Percentiles rank a stretch among this genome's conserved stretches.
Evolutionary conservation across 1,284 basidiomycete species (phyloP).

Genomic region (Microbotryum saponariae): DNA sequence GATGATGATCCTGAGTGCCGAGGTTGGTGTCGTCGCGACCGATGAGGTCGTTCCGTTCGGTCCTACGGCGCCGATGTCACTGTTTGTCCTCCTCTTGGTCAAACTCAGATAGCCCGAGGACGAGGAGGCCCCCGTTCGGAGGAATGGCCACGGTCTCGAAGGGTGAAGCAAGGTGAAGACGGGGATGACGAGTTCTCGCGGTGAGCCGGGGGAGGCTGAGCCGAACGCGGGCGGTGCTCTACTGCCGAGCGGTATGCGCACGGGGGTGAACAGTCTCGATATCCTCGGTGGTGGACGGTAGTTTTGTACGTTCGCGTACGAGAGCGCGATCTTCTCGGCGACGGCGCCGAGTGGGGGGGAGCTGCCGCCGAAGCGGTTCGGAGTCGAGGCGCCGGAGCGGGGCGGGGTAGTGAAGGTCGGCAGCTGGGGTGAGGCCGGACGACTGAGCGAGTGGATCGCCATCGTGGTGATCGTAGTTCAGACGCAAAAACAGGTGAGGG

Average conservation of each 20-base stretch:
- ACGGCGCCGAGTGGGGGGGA: constrained; percentile 10
- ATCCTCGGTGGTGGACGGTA: not conserved
- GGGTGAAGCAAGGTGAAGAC: constrained; percentile 26
- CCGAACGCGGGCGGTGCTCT: not conserved
- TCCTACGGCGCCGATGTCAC: too few relatives aligned
- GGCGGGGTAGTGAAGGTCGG: constrained; percentile 1
- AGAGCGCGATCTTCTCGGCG: constrained; percentile 27
- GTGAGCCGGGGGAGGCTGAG: not conserved
- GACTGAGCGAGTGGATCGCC: not conserved
- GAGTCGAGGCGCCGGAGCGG: constrained; percentile 3
- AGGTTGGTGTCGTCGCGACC: constrained; percentile 3
- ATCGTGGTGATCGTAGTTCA: too few relatives aligned
- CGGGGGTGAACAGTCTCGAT: constrained; percentile 7
- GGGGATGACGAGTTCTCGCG: constrained; percentile 21
- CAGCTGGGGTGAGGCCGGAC: not conserved
- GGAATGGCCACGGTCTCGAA: not conserved
- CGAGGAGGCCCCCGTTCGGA: not conserved
- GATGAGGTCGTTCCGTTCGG: too few relatives aligned
- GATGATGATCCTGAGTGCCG: constrained; percentile 7
- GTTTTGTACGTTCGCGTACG: constrained; percentile 13
- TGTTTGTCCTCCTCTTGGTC: too few relatives aligned
- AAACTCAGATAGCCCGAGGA: not conserved
- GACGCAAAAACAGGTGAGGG: too few relatives aligned
- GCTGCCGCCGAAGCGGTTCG: not conserved
- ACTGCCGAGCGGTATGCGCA: constrained; percentile 14